phyloP scores from a whole-genome alignment of 1,284 basidiomycete genomes.

The Ceratobasidium sp. region DNA sequence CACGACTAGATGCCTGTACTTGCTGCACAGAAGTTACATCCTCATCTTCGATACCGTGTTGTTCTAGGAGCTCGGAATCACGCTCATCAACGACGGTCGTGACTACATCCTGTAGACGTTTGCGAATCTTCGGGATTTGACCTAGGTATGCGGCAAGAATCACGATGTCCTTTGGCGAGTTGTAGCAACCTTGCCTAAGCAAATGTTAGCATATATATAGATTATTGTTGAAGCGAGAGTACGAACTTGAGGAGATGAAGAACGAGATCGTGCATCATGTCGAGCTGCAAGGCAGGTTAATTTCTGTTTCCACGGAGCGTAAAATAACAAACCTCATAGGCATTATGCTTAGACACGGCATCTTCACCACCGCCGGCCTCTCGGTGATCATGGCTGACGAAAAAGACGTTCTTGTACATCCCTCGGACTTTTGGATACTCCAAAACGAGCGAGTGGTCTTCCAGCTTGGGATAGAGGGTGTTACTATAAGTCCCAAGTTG shows the following conservation, averaged over 20 bases:
- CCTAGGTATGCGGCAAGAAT: constrained; percentile 81
- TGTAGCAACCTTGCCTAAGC: constrained; percentile 68
- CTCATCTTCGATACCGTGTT: constrained; percentile 58
- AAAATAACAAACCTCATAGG: constrained; percentile 66
- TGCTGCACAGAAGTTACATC: constrained; percentile 57
- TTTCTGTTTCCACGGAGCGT: neutral
- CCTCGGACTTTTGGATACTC: constrained; percentile 66
- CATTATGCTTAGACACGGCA: constrained; percentile 70
- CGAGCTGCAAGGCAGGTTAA: constrained; percentile 59
- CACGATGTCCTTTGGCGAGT: constrained; percentile 72
- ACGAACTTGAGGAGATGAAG: constrained; percentile 69
- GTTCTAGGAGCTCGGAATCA: constrained; percentile 68
- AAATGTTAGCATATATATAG: neutral
- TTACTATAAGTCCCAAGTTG: constrained; percentile 55
- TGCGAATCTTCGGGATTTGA: constrained; percentile 69
- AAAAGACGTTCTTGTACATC: constrained; percentile 67
- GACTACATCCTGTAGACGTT: constrained; percentile 63
- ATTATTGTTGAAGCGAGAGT: neutral
- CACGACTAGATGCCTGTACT: constrained; percentile 63
- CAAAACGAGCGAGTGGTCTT: constrained; percentile 65
- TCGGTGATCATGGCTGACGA: constrained; percentile 65
- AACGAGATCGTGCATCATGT: constrained; percentile 76
- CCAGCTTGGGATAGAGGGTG: constrained; percentile 67
- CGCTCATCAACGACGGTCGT: constrained; percentile 74
- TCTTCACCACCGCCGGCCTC: constrained; percentile 68